Conservation (phyloP, 176 grass and related monocot species). For the Hordeum marinum region DNA sequence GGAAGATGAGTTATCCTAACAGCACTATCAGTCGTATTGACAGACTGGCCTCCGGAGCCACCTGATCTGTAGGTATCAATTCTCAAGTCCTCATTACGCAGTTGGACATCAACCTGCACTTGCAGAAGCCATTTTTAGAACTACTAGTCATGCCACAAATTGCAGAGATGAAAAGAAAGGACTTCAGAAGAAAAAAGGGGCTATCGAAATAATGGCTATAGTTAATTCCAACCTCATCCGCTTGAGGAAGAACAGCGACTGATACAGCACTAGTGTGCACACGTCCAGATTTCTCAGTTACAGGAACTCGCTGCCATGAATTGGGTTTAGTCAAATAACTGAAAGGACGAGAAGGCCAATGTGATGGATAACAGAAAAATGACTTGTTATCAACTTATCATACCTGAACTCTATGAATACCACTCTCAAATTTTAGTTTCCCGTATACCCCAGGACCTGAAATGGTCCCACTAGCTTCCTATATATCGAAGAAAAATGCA, state of each 20-base stretch:
- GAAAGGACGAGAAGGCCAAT: neutral
- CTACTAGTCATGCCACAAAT: neutral
- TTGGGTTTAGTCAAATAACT: neutral
- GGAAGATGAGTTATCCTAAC: conserved; percentile 95
- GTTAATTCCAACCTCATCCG: conserved; percentile 71
- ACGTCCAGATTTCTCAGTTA: conserved; percentile 88
- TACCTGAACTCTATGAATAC: conserved; percentile 98
- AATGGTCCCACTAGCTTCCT: conserved; percentile 98
- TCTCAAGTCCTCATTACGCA: conserved; percentile 80
- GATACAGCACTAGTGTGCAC: conserved; percentile 97
- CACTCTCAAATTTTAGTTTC: conserved; percentile 88
- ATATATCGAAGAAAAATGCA: neutral
- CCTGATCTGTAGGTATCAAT: conserved; percentile 92
- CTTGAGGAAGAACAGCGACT: conserved; percentile 91
- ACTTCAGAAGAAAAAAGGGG: neutral
- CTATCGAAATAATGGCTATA: neutral
- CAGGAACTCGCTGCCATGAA: conserved; percentile 68
- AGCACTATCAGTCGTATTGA: conserved; percentile 92
- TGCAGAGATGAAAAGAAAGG: neutral
- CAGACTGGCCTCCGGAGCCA: conserved; percentile 86
- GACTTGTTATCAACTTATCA: neutral
- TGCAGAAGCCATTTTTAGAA: neutral
- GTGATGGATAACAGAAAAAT: neutral
- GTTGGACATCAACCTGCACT: conserved; percentile 83
- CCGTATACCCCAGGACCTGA: conserved; percentile 76